Evolutionary conservation across 495 filamentous ascomycete species (phyloP).

Genomic region (Apiosordaria backusii): DNA sequence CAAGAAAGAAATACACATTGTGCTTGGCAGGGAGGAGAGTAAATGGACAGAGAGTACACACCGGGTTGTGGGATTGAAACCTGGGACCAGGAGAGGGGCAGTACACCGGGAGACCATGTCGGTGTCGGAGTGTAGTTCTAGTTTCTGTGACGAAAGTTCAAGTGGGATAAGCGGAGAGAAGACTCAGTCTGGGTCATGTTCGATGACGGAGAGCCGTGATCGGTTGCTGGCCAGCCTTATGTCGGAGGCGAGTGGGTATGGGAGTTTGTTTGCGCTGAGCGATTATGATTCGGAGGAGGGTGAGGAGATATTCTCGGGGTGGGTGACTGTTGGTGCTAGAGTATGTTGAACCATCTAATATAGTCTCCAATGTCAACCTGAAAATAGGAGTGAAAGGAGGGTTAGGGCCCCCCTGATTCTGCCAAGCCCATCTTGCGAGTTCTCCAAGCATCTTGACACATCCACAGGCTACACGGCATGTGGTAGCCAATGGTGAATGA

Average conservation of each 20-base stretch:
- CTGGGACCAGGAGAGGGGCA: not conserved
- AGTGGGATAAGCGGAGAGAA: not conserved
- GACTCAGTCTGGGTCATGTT: not conserved
- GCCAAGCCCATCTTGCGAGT: not conserved
- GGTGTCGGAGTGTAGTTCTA: not conserved
- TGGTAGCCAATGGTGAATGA: not conserved
- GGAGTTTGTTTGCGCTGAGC: constrained; percentile 2
- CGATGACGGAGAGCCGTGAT: not conserved
- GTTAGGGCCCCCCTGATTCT: not conserved
- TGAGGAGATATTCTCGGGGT: not conserved
- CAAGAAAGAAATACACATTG: not conserved
- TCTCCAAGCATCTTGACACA: not conserved
- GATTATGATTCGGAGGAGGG: not conserved
- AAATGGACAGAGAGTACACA: not conserved
- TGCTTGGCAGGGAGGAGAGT: not conserved
- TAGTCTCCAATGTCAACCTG: not conserved
- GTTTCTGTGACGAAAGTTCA: not conserved
- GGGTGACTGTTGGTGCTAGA: not conserved
- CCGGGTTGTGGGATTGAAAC: not conserved
- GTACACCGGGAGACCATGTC: not conserved
- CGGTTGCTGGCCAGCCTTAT: not conserved
- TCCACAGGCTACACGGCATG: not conserved
- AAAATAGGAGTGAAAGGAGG: not conserved
- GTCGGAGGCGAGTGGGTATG: constrained; percentile 1
- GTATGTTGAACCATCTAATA: not conserved